Conservation (phyloP, 2,329 filamentous ascomycete species). For the Scedosporium aurantiacum region DNA sequence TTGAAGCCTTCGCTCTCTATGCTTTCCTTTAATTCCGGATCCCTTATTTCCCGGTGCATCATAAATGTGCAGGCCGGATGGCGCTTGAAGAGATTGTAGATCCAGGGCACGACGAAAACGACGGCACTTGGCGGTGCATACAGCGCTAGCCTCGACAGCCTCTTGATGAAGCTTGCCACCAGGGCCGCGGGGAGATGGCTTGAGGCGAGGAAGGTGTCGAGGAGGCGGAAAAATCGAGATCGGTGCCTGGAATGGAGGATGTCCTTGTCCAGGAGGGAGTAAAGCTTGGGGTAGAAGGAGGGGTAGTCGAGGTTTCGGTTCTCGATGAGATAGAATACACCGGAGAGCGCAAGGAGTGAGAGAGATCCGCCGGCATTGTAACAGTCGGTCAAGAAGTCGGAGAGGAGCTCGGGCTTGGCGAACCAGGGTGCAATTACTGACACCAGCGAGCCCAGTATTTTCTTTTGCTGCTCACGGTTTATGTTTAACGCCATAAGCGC, state of each 20-base stretch:
- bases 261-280: constrained; percentile 77
- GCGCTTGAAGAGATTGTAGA: constrained; percentile 85
- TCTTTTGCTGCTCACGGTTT: constrained; percentile 65
- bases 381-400: constrained; percentile 94
- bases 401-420: constrained; percentile 72
- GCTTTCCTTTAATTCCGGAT: constrained; percentile 43
- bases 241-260: constrained; percentile 90
- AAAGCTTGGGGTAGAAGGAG: constrained; percentile 85
- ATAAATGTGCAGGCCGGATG: constrained; percentile 93
- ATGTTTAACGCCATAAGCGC: constrained; percentile 59
- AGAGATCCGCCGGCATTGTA: constrained; percentile 80
- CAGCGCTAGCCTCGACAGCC: constrained; percentile 74
- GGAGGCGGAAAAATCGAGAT: constrained; percentile 80
- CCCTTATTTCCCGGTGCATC: constrained; percentile 68
- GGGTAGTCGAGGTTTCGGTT: constrained; percentile 94
- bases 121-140: constrained; percentile 82
- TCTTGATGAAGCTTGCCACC: constrained; percentile 93
- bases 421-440: constrained; percentile 83
- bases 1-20: constrained; percentile 48
- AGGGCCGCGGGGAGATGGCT: constrained; percentile 85
- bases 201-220: constrained; percentile 83
- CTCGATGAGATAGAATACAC: constrained; percentile 89
- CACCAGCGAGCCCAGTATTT: constrained; percentile 63
- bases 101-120: constrained; percentile 80
- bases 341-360: constrained; percentile 78